phyloP scores from a whole-genome alignment of 176 grass and related monocot genomes.

The Neostapfia colusana region DNA sequence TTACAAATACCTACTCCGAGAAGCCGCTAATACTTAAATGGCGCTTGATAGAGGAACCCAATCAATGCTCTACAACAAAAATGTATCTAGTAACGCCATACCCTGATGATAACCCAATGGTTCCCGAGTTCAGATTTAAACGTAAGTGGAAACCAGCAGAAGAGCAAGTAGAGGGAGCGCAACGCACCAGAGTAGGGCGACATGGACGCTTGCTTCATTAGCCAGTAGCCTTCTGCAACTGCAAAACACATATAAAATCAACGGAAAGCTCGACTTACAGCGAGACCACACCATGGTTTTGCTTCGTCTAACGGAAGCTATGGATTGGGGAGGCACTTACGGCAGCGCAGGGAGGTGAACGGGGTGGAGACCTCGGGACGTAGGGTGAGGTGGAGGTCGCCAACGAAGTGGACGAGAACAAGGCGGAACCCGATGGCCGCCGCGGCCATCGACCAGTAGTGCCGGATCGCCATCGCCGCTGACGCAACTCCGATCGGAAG shows the following conservation, averaged over 20 bases:
- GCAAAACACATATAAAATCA: constrained; percentile 20
- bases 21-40: constrained; percentile 1
- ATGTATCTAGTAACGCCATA: not conserved
- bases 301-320: constrained; percentile 8
- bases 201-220: constrained; percentile 86
- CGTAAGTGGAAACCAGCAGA: not conserved
- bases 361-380: constrained; percentile 82
- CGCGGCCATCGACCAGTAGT: constrained; percentile 58
- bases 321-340: constrained; percentile 46
- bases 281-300: not conserved
- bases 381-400: constrained; percentile 76
- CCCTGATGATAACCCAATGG: not conserved
- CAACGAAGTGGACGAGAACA: constrained; percentile 63
- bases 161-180: not conserved
- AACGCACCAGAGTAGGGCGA: constrained; percentile 79
- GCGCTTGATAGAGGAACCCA: not conserved
- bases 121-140: constrained; percentile 5
- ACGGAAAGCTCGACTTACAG: not conserved
- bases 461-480: constrained; percentile 58
- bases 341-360: constrained; percentile 71
- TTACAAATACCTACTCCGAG: not conserved
- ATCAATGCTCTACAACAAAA: not conserved
- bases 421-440: constrained; percentile 78
- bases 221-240: constrained; percentile 97
- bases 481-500: constrained; percentile 31